These are phyloP conservation scores for Sporothrix brasiliensis DNA, from an alignment of 2,329 filamentous ascomycete genomes.

Conservation along the genomic window DNA sequence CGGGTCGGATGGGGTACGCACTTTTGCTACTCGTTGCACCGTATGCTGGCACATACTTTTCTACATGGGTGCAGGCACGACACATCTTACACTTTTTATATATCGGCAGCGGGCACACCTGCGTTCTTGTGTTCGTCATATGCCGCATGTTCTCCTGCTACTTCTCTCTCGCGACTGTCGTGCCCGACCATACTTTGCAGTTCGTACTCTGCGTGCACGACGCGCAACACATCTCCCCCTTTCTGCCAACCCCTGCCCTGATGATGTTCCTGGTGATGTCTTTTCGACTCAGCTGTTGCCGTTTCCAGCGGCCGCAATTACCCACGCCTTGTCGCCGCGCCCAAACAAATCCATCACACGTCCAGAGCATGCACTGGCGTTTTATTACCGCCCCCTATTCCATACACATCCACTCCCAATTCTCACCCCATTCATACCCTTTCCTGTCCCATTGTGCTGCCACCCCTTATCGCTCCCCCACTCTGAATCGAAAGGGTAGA, in stretches of 20 bases:
- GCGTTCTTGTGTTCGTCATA: background rate
- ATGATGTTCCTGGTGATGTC: slow-evolving; percentile 10
- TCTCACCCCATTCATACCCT: background rate
- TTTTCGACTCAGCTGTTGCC: slow-evolving; percentile 13
- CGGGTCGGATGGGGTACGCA: background rate
- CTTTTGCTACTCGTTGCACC: background rate
- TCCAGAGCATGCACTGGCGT: background rate
- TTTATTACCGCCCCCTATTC: slow-evolving; percentile 17
- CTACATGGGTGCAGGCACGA: slow-evolving; percentile 11
- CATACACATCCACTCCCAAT: background rate
- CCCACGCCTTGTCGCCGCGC: slow-evolving; percentile 11
- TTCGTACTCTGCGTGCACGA: background rate
- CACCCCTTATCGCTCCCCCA: slow-evolving; percentile 27
- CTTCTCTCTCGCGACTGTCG: too few species aligned
- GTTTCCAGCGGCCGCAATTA: slow-evolving; percentile 19
- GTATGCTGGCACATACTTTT: slow-evolving; percentile 7
- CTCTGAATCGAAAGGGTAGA: slow-evolving; percentile 26
- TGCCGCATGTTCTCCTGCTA: background rate
- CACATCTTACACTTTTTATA: background rate
- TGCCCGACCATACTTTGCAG: too few species aligned
- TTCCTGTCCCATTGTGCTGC: background rate
- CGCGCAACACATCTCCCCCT: background rate
- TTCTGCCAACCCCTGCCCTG: background rate
- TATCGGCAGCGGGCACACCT: background rate
- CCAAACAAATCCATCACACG: background rate